phyloP scores from a whole-genome alignment of 2,329 filamentous ascomycete genomes.

The Chrysosporium keratinophilum region DNA sequence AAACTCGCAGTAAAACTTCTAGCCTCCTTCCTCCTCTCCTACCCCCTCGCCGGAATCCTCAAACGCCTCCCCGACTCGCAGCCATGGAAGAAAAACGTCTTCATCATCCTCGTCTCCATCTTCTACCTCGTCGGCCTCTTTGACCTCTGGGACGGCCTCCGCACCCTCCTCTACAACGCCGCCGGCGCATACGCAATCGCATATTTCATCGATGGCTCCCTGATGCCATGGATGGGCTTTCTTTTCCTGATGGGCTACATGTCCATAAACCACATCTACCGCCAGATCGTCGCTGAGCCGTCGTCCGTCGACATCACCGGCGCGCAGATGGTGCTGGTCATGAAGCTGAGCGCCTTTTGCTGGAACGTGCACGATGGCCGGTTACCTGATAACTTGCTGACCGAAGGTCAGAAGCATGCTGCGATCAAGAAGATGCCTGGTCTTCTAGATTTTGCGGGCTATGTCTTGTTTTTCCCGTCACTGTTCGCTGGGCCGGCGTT shows the following conservation, averaged over 20 bases:
- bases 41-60: constrained; percentile 75
- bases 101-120: constrained; percentile 66
- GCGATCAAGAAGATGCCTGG: constrained; percentile 64
- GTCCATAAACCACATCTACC: constrained; percentile 76
- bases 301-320: constrained; percentile 73
- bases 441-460: constrained; percentile 73
- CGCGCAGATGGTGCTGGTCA: constrained; percentile 95
- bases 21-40: constrained; percentile 80
- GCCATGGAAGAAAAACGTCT: constrained; percentile 76
- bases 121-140: constrained; percentile 94
- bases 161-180: constrained; percentile 69
- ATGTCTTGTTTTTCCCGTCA: constrained; percentile 90
- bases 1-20: constrained; percentile 73
- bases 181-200: constrained; percentile 74
- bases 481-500: constrained; percentile 85
- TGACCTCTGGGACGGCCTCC: constrained; percentile 76
- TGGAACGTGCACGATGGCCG: constrained; percentile 96
- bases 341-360: constrained; percentile 94
- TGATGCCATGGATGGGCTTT: constrained; percentile 97
- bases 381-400: constrained; percentile 66
- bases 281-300: constrained; percentile 60
- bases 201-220: constrained; percentile 69
- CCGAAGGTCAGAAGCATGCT: constrained; percentile 73
- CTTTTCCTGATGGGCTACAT: constrained; percentile 91
- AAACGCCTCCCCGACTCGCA: constrained; percentile 82